A percentile compares a stretch with the other conserved stretches of the same genome.
Conservation (phyloP, 140 eudicot species). For the Oenanthe javanica region DNA sequence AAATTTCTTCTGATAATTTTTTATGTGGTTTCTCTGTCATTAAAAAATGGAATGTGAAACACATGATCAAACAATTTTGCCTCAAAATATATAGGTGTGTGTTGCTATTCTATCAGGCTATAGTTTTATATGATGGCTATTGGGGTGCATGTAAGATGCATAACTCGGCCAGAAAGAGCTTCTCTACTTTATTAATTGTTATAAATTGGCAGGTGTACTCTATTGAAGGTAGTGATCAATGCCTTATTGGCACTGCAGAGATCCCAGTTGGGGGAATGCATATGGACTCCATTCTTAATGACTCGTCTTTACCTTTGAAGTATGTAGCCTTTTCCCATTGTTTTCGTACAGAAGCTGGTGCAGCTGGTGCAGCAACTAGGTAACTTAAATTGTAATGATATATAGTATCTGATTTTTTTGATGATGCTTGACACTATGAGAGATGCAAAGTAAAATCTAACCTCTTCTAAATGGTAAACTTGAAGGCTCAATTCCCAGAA, state of each 20-base stretch:
- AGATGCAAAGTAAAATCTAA: background rate
- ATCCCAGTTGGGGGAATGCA: slow-evolving; percentile 95
- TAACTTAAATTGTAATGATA: slow-evolving; percentile 13
- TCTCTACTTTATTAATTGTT: background rate
- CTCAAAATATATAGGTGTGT: background rate
- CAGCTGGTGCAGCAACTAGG: slow-evolving; percentile 94
- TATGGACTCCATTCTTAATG: slow-evolving; percentile 89
- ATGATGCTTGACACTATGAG: background rate
- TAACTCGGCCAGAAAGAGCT: background rate
- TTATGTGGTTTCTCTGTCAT: background rate
- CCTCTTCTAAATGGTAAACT: background rate
- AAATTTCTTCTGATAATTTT: background rate
- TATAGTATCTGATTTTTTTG: background rate
- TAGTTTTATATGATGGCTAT: background rate
- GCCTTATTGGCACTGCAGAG: slow-evolving; percentile 98
- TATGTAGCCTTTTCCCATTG: slow-evolving; percentile 95
- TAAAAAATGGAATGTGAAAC: background rate
- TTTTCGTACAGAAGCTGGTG: slow-evolving; percentile 98
- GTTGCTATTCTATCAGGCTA: background rate
- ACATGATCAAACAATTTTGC: background rate
- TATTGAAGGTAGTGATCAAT: slow-evolving; percentile 83
- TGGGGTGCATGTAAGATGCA: background rate
- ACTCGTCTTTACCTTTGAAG: slow-evolving; percentile 68
- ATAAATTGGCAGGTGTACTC: slow-evolving; percentile 61
- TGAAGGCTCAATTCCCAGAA: background rate